Evolutionary conservation across 257 asterid genomes (phyloP).

Genomic region (Solanum neorickii): DNA sequence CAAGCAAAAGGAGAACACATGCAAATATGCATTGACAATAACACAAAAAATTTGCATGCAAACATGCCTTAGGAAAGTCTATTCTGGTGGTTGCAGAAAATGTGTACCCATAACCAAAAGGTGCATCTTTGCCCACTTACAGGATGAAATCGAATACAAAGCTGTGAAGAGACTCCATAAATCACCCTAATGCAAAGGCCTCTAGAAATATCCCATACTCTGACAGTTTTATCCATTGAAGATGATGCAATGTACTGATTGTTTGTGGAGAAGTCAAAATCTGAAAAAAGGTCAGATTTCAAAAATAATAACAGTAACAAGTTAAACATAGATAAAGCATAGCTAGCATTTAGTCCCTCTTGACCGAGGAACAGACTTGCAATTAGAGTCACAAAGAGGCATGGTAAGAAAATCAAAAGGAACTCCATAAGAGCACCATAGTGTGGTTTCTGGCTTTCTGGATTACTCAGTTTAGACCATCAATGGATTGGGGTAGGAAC

Average conservation of each 20-base stretch:
- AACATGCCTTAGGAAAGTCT: background rate
- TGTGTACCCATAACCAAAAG: background rate
- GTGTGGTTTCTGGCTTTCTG: background rate
- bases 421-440: background rate
- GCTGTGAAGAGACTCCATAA: conserved; percentile 78
- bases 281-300: conserved; percentile 34
- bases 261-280: conserved; percentile 96
- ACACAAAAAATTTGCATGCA: background rate
- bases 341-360: background rate
- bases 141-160: conserved; percentile 94
- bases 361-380: background rate
- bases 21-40: background rate
- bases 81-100: background rate
- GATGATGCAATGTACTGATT: conserved; percentile 92
- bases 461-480: background rate
- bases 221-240: conserved; percentile 82
- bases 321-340: background rate
- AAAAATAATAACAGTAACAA: conserved; percentile 3
- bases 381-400: background rate
- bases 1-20: background rate
- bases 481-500: background rate
- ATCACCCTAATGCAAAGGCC: conserved; percentile 95
- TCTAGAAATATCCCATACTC: conserved; percentile 92
- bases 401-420: background rate
- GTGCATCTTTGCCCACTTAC: conserved; percentile 36